These are phyloP conservation scores for Aspergillus cejpii DNA, from an alignment of 2,329 filamentous ascomycete species.

Conservation along the genomic window DNA sequence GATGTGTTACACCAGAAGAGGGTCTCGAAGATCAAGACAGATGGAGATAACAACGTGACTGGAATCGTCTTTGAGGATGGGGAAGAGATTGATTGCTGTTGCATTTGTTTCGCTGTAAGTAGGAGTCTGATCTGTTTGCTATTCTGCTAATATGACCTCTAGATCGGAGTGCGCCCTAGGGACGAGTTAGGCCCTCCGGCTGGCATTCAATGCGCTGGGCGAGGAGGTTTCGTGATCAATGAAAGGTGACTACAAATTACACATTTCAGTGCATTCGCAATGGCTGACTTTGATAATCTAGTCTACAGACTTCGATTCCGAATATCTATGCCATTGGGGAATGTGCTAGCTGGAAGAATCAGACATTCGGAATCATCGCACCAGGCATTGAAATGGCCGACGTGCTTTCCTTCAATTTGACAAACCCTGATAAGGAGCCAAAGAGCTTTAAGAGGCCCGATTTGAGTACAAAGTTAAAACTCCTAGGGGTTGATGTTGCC, in stretches of 20 bases:
- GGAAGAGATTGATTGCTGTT: conserved; percentile 67
- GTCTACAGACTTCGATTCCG: conserved; percentile 60
- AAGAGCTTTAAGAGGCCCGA: conserved; percentile 73
- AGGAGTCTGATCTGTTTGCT: neutral
- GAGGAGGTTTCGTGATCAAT: conserved; percentile 62
- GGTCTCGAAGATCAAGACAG: conserved; percentile 64
- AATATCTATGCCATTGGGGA: conserved; percentile 85
- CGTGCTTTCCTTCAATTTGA: conserved; percentile 83
- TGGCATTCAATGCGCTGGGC: conserved; percentile 64
- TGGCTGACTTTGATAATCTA: conserved; percentile 6
- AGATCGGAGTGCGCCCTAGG: conserved; percentile 72
- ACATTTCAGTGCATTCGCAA: neutral
- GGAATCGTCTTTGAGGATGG: conserved; percentile 78
- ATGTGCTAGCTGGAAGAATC: conserved; percentile 80
- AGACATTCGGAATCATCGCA: conserved; percentile 82
- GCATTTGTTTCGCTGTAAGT: conserved; percentile 70
- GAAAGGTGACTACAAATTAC: conserved; percentile 26
- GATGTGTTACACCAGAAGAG: conserved; percentile 73
- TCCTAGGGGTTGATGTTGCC: conserved; percentile 83
- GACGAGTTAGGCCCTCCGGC: conserved; percentile 67
- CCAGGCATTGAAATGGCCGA: conserved; percentile 92
- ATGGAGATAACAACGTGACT: conserved; percentile 59
- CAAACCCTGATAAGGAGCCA: conserved; percentile 64
- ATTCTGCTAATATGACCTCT: conserved; percentile 2
- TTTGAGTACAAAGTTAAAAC: conserved; percentile 83